These are phyloP conservation scores for Stylonectria norvegica DNA, from an alignment of 2,329 filamentous ascomycete species.

Conservation along the genomic window DNA sequence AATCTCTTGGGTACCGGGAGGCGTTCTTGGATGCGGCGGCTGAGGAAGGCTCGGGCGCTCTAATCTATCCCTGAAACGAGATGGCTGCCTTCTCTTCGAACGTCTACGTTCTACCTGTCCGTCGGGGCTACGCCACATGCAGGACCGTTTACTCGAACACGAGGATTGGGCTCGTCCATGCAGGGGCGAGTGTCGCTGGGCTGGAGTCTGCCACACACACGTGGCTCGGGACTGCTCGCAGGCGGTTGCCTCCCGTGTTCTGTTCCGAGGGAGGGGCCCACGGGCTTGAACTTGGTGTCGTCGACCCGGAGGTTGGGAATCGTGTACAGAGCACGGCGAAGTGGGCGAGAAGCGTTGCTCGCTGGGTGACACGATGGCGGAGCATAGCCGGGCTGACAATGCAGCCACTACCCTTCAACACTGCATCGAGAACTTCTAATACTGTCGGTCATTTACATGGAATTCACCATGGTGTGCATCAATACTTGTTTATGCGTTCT, in stretches of 20 bases:
- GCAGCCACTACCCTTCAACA: neutral
- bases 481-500: neutral
- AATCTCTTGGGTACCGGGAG: neutral
- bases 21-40: neutral
- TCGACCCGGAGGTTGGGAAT: neutral
- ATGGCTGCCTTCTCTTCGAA: neutral
- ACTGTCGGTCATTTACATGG: constrained; percentile 1
- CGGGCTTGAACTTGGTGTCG: neutral
- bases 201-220: neutral
- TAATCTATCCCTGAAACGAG: neutral
- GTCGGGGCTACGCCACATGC: neutral
- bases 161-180: constrained; percentile 1
- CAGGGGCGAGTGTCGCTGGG: constrained; percentile 1
- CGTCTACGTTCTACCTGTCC: neutral
- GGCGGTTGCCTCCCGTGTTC: neutral
- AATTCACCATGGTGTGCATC: neutral
- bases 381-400: neutral
- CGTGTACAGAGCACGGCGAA: neutral
- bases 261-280: constrained; percentile 2
- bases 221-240: neutral
- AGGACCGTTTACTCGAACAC: constrained; percentile 4
- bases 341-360: neutral
- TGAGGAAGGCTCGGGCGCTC: neutral
- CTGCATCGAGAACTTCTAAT: neutral
- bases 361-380: constrained; percentile 1